Evolutionary conservation across 2,329 filamentous ascomycete species (phyloP).

Genomic region (Trichoderma koningiopsis): DNA sequence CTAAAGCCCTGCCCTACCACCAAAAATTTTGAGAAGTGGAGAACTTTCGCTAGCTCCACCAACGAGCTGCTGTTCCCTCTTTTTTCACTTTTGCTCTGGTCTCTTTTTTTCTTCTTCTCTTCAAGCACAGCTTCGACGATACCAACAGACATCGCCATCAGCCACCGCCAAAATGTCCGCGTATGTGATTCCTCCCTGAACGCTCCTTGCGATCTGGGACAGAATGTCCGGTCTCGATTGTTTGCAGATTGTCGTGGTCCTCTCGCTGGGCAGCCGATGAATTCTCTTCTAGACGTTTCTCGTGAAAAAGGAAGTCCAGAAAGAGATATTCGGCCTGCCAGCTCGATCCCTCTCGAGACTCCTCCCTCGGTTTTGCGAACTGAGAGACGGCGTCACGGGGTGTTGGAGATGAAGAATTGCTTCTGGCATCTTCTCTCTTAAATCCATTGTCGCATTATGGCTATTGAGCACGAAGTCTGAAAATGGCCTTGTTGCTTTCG

Average conservation of each 20-base stretch:
- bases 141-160: constrained; percentile 45
- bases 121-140: constrained; percentile 35
- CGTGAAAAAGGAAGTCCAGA: constrained; percentile 34
- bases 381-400: constrained; percentile 66
- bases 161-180: constrained; percentile 51
- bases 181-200: constrained; percentile 54
- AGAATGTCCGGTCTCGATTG: constrained; percentile 52
- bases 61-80: constrained; percentile 8
- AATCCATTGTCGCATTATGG: constrained; percentile 66
- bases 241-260: constrained; percentile 79
- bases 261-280: constrained; percentile 67
- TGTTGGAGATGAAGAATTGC: constrained; percentile 74
- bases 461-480: constrained; percentile 35
- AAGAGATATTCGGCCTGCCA: constrained; percentile 53
- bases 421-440: constrained; percentile 65
- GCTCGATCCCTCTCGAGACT: constrained; percentile 73
- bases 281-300: neutral
- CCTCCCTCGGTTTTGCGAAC: constrained; percentile 60
- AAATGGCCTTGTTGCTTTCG: constrained; percentile 32
- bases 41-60: constrained; percentile 3
- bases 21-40: constrained; percentile 24
- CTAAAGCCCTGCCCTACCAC: constrained; percentile 41
- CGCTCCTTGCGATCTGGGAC: constrained; percentile 38
- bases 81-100: neutral
- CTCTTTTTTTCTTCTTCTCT: constrained; percentile 7